Evolutionary conservation across 495 filamentous ascomycete species (phyloP).

Genomic region (Lepraria neglecta): DNA sequence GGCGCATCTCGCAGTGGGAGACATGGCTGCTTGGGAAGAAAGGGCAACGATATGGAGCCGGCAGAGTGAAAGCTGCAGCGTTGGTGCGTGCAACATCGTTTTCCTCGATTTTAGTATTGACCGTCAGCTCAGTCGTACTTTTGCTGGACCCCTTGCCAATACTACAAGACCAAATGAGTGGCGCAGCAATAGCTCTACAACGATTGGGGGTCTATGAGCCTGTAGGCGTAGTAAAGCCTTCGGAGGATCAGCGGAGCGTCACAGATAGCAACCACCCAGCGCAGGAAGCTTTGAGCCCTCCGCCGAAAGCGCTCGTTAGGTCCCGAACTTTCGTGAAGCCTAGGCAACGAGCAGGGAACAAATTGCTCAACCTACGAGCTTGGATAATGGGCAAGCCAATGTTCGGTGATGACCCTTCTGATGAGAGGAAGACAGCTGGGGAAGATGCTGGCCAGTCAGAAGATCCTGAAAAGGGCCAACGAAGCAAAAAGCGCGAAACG

Average conservation of each 20-base stretch:
- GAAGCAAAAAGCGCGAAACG: background rate
- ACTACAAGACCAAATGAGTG: background rate
- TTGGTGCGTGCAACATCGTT: background rate
- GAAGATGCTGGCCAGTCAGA: background rate
- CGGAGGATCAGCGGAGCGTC: no score
- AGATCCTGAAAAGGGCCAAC: background rate
- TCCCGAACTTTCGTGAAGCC: background rate
- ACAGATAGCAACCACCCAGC: background rate
- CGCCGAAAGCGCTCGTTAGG: background rate
- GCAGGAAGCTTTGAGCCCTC: background rate
- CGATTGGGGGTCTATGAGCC: slow-evolving; percentile 4
- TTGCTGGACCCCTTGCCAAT: slow-evolving; percentile 17
- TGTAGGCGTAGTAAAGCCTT: no score
- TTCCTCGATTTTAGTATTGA: background rate
- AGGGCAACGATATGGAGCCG: slow-evolving; percentile 15
- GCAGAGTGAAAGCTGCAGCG: background rate
- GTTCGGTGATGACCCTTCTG: no score
- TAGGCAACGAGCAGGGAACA: background rate
- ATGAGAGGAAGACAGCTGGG: no score
- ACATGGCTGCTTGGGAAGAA: slow-evolving; percentile 16
- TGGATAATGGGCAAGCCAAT: background rate
- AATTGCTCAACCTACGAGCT: background rate
- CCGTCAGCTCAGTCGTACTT: background rate
- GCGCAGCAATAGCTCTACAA: background rate
- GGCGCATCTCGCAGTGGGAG: background rate